phyloP scores from a whole-genome alignment of 2,329 filamentous ascomycete species.

The Colletotrichum zoysiae region DNA sequence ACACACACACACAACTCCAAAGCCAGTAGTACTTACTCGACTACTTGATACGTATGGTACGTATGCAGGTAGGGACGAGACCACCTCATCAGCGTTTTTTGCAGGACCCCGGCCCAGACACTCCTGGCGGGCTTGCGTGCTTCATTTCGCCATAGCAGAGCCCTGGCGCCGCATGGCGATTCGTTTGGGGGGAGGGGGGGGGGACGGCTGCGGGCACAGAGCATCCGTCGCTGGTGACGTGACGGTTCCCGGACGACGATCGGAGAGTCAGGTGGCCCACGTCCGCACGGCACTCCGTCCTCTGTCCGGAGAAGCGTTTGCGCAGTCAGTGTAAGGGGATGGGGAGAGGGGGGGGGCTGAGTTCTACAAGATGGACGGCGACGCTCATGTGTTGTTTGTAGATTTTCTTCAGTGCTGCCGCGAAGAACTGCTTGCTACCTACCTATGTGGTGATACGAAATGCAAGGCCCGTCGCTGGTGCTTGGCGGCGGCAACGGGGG shows the following conservation, averaged over 20 bases:
- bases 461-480: slow-evolving; percentile 23
- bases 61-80: slow-evolving; percentile 10
- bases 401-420: no score
- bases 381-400: no score
- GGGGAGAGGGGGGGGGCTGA: neutral
- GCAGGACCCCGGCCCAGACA: slow-evolving; percentile 35
- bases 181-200: slow-evolving; percentile 12
- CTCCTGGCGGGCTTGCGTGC: slow-evolving; percentile 40
- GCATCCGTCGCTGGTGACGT: slow-evolving; percentile 16
- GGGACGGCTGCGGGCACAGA: slow-evolving; percentile 20
- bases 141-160: slow-evolving; percentile 38
- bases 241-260: slow-evolving; percentile 32
- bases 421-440: neutral
- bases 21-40: neutral
- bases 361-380: slow-evolving; percentile 1
- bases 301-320: slow-evolving; percentile 15
- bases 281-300: slow-evolving; percentile 23
- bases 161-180: slow-evolving; percentile 30
- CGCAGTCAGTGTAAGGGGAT: slow-evolving; percentile 11
- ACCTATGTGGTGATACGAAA: slow-evolving; percentile 32
- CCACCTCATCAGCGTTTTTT: slow-evolving; percentile 30
- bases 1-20: slow-evolving; percentile 27
- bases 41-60: neutral
- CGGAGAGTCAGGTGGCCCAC: slow-evolving; percentile 17
- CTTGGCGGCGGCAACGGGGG: slow-evolving; percentile 29